Percentiles rank a stretch among this genome's conserved stretches.
These are phyloP conservation scores for Ustulina deusta DNA, from an alignment of 2,329 filamentous ascomycete species.

Conservation along the genomic window DNA sequence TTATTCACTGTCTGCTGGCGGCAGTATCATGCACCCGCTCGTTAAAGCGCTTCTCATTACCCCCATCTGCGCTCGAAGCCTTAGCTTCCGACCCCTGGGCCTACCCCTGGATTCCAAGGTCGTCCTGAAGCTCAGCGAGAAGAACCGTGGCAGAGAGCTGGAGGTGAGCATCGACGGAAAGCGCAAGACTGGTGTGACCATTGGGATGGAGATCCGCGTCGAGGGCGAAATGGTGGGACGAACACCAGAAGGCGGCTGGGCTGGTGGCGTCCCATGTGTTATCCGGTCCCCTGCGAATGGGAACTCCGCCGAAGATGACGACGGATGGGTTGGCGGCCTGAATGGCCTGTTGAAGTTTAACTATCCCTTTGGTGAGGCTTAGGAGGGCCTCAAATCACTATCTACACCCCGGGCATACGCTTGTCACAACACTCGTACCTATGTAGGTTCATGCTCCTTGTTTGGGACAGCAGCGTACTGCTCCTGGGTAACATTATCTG, in stretches of 20 bases:
- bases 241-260: constrained; percentile 47
- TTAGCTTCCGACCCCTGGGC: constrained; percentile 92
- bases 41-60: constrained; percentile 91
- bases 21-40: constrained; percentile 92
- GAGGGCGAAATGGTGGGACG: constrained; percentile 82
- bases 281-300: constrained; percentile 70
- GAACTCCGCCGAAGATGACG: constrained; percentile 71
- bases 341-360: constrained; percentile 98
- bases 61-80: constrained; percentile 90
- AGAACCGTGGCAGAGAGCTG: constrained; percentile 80
- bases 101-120: constrained; percentile 88
- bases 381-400: neutral
- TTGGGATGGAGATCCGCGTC: constrained; percentile 89
- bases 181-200: constrained; percentile 72
- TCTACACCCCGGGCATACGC: neutral
- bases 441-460: neutral
- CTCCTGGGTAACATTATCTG: neutral
- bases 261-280: constrained; percentile 87
- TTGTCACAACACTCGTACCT: neutral
- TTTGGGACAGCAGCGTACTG: too few species aligned
- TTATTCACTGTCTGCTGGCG: constrained; percentile 92
- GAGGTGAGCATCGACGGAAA: constrained; percentile 85
- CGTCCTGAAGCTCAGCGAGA: constrained; percentile 82
- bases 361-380: constrained; percentile 81
- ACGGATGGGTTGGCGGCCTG: constrained; percentile 95